Conservation (phyloP, 164 flowering plant genomes). For the Magnolia officinalis region DNA sequence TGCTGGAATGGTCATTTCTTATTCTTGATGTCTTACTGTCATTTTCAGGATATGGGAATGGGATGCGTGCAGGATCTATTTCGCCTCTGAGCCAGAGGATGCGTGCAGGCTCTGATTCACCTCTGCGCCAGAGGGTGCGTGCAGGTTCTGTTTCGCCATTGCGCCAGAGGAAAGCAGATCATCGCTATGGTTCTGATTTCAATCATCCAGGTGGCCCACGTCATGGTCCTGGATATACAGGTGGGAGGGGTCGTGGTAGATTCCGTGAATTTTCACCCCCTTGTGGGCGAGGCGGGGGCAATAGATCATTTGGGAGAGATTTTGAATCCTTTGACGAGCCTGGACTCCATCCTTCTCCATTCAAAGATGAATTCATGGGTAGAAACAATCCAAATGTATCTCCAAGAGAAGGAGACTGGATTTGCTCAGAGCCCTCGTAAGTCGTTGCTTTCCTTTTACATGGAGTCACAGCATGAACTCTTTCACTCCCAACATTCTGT, state of each 20-base stretch:
- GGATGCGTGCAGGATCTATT: conserved; percentile 71
- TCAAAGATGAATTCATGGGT: conserved; percentile 49
- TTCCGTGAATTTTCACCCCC: conserved; percentile 69
- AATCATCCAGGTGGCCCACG: conserved; percentile 40
- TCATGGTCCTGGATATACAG: conserved; percentile 56
- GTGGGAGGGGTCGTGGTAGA: conserved; percentile 64
- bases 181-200: conserved; percentile 38
- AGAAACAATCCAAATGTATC: conserved; percentile 83
- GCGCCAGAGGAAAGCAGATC: conserved; percentile 43
- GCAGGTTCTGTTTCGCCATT: conserved; percentile 78
- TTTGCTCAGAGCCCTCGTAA: conserved; percentile 77
- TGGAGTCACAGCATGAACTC: neutral
- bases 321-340: conserved; percentile 58
- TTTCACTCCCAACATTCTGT: neutral
- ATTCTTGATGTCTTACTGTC: conserved; percentile 25
- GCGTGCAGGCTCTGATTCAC: conserved; percentile 78
- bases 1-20: conserved; percentile 8
- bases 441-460: conserved; percentile 16
- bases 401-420: conserved; percentile 96
- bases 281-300: conserved; percentile 64
- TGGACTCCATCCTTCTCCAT: conserved; percentile 43
- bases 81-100: conserved; percentile 70
- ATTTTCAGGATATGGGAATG: conserved; percentile 77
- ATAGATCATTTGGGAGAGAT: conserved; percentile 56
- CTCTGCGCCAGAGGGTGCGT: conserved; percentile 59